A percentile compares a stretch with the other conserved stretches of the same genome.
Evolutionary conservation across 2,329 filamentous ascomycete genomes (phyloP).

Genomic region (Nigrospora sphaerica): DNA sequence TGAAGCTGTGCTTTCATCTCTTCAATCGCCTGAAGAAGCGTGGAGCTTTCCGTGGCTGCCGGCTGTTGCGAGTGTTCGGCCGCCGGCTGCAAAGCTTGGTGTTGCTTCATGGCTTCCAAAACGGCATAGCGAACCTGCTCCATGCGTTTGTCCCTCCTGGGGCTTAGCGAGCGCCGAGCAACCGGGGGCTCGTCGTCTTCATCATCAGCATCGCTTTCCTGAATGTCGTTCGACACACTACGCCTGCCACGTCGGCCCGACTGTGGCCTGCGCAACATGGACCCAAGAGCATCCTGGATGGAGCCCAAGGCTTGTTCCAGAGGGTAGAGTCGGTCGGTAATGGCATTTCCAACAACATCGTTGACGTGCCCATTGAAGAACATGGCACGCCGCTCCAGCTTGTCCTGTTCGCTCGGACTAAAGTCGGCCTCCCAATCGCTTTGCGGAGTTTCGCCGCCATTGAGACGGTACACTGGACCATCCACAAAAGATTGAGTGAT

Average conservation of each 20-base stretch:
- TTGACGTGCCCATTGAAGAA: constrained; percentile 94
- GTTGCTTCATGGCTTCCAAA: constrained; percentile 62
- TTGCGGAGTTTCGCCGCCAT: constrained; percentile 55
- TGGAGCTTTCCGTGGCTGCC: constrained; percentile 32
- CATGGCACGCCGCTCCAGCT: constrained; percentile 70
- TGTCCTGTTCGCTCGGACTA: constrained; percentile 74
- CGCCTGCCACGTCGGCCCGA: constrained; percentile 53
- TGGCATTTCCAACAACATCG: constrained; percentile 69
- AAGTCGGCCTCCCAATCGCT: constrained; percentile 93
- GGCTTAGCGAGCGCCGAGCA: constrained; percentile 65
- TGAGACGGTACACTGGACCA: constrained; percentile 55
- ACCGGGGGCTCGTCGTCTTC: constrained; percentile 68
- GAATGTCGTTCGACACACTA: constrained; percentile 61
- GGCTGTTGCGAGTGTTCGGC: constrained; percentile 15
- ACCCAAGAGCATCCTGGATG: constrained; percentile 64
- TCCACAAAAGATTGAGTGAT: constrained; percentile 31
- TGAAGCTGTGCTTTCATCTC: constrained; percentile 51
- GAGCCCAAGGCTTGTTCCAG: constrained; percentile 70
- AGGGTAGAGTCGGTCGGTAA: constrained; percentile 72
- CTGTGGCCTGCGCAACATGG: constrained; percentile 46
- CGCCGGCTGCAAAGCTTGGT: constrained; percentile 32
- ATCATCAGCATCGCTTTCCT: constrained; percentile 88
- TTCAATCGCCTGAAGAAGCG: constrained; percentile 60
- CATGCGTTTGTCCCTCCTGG: constrained; percentile 67
- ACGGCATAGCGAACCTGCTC: constrained; percentile 74